A percentile compares a stretch with the other conserved stretches of the same genome.
These are phyloP conservation scores for Talaromyces atroroseus DNA, from an alignment of 2,329 filamentous ascomycete species.

Conservation along the genomic window DNA sequence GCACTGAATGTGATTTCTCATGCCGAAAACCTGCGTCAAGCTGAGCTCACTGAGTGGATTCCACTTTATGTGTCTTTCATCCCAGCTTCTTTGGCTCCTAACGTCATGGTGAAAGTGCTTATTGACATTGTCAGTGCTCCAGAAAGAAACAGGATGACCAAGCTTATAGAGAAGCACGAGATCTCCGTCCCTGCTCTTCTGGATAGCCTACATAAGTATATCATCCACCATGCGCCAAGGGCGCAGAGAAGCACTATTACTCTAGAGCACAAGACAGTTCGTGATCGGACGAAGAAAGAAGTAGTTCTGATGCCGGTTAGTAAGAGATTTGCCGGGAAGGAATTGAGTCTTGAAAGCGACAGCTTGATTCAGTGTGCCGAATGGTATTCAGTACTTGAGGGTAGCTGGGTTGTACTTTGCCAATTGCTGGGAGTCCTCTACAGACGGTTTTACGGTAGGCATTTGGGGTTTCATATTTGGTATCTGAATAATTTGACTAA, in stretches of 20 bases:
- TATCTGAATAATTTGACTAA: conserved; percentile 12
- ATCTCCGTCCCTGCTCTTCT: conserved; percentile 70
- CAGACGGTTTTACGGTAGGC: conserved; percentile 76
- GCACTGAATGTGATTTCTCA: conserved; percentile 66
- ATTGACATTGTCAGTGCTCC: conserved; percentile 63
- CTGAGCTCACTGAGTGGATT: conserved; percentile 69
- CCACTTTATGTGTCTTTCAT: conserved; percentile 85
- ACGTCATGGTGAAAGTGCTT: conserved; percentile 69
- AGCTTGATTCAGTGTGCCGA: conserved; percentile 74
- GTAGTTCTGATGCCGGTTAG: conserved; percentile 52
- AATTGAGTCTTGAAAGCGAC: conserved; percentile 56
- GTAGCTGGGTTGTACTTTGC: conserved; percentile 67
- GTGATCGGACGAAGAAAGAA: conserved; percentile 8
- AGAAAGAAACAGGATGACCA: conserved; percentile 63
- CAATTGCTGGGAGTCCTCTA: conserved; percentile 66
- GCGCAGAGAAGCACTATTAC: conserved; percentile 1
- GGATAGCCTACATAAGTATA: conserved; percentile 55
- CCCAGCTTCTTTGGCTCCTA: conserved; percentile 57
- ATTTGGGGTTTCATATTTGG: background rate
- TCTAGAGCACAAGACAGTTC: conserved; percentile 4
- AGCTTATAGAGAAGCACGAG: conserved; percentile 67
- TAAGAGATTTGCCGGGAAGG: conserved; percentile 64
- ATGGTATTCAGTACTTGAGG: conserved; percentile 74
- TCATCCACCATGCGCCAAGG: background rate
- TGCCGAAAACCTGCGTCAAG: conserved; percentile 69